These are phyloP conservation scores for Exophiala aquamarina DNA, from an alignment of 2,329 filamentous ascomycete genomes.

Conservation along the genomic window DNA sequence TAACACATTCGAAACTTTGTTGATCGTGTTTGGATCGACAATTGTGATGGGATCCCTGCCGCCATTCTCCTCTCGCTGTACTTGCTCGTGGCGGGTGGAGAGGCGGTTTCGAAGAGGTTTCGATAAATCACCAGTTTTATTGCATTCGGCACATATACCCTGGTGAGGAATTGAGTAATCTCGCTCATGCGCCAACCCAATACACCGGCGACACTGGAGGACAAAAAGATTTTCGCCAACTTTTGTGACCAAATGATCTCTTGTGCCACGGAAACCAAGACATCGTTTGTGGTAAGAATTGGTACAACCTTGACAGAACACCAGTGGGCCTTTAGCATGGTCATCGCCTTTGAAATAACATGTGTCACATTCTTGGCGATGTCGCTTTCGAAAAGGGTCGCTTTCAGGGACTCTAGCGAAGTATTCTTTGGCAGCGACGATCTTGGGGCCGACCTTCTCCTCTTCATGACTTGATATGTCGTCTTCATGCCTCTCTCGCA, in stretches of 20 bases:
- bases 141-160: conserved; percentile 71
- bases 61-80: conserved; percentile 73
- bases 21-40: conserved; percentile 64
- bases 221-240: conserved; percentile 74
- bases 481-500: conserved; percentile 52
- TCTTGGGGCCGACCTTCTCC: conserved; percentile 50
- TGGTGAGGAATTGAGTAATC: conserved; percentile 69
- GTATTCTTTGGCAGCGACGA: conserved; percentile 67
- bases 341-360: conserved; percentile 61
- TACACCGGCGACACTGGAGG: conserved; percentile 84
- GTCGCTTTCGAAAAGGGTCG: conserved; percentile 67
- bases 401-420: conserved; percentile 65
- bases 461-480: conserved; percentile 41
- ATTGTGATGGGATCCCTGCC: conserved; percentile 73
- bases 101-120: conserved; percentile 70
- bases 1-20: conserved; percentile 73
- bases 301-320: conserved; percentile 91
- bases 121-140: conserved; percentile 66
- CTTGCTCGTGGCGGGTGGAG: conserved; percentile 78
- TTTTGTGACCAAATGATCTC: conserved; percentile 92
- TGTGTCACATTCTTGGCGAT: conserved; percentile 70
- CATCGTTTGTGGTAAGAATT: conserved; percentile 80
- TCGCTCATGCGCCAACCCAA: conserved; percentile 67
- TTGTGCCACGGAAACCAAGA: conserved; percentile 67
- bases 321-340: conserved; percentile 64